These are phyloP conservation scores for Epithemia pelagica DNA, from an alignment of 108 stramenopile species.

Conservation along the genomic window DNA sequence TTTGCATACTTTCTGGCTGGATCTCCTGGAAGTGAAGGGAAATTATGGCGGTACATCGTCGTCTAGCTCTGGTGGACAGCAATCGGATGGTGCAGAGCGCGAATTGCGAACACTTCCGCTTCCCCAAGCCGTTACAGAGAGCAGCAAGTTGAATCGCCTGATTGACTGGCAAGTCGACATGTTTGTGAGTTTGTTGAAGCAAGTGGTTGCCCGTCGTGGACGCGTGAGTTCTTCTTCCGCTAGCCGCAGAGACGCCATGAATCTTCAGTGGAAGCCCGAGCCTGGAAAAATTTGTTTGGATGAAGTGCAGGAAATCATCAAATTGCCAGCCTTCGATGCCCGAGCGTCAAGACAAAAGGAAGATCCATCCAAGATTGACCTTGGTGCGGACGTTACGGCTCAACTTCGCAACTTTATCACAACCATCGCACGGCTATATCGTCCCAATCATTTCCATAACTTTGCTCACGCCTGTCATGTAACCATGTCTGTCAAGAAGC, in stretches of 20 bases:
- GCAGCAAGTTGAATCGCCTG: background rate
- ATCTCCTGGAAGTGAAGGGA: background rate
- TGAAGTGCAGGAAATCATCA: conserved; percentile 26
- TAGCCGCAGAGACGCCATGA: background rate
- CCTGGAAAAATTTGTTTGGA: conserved; percentile 5
- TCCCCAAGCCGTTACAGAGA: background rate
- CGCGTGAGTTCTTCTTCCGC: background rate
- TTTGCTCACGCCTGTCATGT: conserved; percentile 16
- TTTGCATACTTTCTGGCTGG: conserved; percentile 13
- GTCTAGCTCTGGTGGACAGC: background rate
- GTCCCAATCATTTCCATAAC: conserved; percentile 7
- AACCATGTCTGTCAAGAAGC: conserved; percentile 4
- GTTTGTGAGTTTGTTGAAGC: background rate
- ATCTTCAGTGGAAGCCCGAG: background rate
- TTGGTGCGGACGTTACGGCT: background rate
- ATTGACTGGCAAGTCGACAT: conserved; percentile 7
- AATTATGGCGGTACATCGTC: background rate
- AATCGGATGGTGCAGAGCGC: background rate
- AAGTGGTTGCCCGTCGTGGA: background rate
- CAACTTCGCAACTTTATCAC: conserved; percentile 3
- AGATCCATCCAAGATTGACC: conserved; percentile 11
- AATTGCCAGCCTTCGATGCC: conserved; percentile 19
- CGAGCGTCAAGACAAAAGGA: conserved; percentile 5
- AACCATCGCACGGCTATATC: background rate
- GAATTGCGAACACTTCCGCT: background rate